These are phyloP conservation scores for Capillidium rhysosporum DNA, from an alignment of 371 early-diverging fungal genomes.

Conservation along the genomic window DNA sequence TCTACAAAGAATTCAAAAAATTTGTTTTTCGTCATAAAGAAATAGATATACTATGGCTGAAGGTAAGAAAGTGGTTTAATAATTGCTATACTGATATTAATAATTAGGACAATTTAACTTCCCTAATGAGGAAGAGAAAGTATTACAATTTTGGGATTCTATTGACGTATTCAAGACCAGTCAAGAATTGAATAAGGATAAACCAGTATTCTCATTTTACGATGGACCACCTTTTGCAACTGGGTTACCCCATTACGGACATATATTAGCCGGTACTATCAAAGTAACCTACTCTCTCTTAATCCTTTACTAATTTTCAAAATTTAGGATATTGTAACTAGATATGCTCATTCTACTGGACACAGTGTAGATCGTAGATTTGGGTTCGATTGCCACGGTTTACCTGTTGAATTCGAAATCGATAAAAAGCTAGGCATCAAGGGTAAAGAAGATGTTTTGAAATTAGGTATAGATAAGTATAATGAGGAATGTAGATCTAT, in stretches of 20 bases:
- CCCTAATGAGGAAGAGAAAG: conserved; percentile 90
- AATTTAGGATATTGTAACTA: conserved; percentile 89
- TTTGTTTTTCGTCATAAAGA: no score
- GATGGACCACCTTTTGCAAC: conserved; percentile 99
- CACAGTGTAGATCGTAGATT: conserved; percentile 97
- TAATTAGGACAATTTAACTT: conserved; percentile 36
- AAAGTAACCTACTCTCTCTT: conserved; percentile 37
- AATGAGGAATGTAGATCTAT: conserved; percentile 97
- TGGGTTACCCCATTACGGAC: conserved; percentile 99
- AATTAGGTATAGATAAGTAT: conserved; percentile 98
- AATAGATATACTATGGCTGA: no score
- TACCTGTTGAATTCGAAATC: conserved; percentile 99
- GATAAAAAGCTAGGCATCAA: conserved; percentile 94
- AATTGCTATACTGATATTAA: no score
- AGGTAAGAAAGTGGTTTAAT: no score
- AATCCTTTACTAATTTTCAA: neutral
- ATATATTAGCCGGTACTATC: conserved; percentile 98
- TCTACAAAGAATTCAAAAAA: no score
- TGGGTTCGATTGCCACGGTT: conserved; percentile 99
- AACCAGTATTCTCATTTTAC: conserved; percentile 82
- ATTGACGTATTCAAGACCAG: conserved; percentile 96
- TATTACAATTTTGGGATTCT: conserved; percentile 91
- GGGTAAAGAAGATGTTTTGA: conserved; percentile 78
- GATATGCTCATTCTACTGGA: conserved; percentile 95
- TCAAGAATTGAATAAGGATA: conserved; percentile 79